Conservation (phyloP, 306 rosid species). For the Luffa acutangula region DNA sequence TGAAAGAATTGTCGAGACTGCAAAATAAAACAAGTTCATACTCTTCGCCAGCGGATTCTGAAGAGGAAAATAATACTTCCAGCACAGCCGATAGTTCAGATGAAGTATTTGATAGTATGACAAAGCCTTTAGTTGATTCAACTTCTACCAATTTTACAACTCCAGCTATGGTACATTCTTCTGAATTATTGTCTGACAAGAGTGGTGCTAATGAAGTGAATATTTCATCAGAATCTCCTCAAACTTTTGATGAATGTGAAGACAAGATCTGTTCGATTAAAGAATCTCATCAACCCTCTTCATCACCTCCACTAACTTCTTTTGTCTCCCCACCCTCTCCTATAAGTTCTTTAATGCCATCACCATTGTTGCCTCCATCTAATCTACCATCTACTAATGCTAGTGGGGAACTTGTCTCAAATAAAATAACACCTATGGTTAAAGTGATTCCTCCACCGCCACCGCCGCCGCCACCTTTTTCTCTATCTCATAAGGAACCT, state of each 20-base stretch:
- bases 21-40: slow-evolving; percentile 64
- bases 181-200: slow-evolving; percentile 28
- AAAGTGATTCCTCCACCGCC: slow-evolving; percentile 4
- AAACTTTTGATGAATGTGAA: not conserved
- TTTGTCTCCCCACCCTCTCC: not conserved
- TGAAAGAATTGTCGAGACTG: slow-evolving; percentile 68
- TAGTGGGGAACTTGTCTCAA: not conserved
- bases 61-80: slow-evolving; percentile 77
- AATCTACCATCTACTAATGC: not conserved
- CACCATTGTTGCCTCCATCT: slow-evolving; percentile 1
- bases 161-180: slow-evolving; percentile 32
- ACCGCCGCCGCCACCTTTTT: slow-evolving; percentile 18
- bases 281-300: slow-evolving; percentile 27
- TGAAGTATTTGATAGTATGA: slow-evolving; percentile 64
- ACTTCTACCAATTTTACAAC: slow-evolving; percentile 30
- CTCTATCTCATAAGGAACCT: not conserved
- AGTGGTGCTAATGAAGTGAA: slow-evolving; percentile 24
- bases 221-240: slow-evolving; percentile 27
- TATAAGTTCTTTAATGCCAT: slow-evolving; percentile 8
- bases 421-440: not conserved
- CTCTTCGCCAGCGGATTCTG: slow-evolving; percentile 85
- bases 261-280: slow-evolving; percentile 5
- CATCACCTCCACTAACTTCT: slow-evolving; percentile 24
- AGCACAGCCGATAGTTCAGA: slow-evolving; percentile 94
- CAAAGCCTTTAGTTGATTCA: slow-evolving; percentile 41